Evolutionary conservation across 345 rosid genomes (phyloP), one percentile per base, ranked within the genome.

Genomic region (Brassica juncea): DNA sequence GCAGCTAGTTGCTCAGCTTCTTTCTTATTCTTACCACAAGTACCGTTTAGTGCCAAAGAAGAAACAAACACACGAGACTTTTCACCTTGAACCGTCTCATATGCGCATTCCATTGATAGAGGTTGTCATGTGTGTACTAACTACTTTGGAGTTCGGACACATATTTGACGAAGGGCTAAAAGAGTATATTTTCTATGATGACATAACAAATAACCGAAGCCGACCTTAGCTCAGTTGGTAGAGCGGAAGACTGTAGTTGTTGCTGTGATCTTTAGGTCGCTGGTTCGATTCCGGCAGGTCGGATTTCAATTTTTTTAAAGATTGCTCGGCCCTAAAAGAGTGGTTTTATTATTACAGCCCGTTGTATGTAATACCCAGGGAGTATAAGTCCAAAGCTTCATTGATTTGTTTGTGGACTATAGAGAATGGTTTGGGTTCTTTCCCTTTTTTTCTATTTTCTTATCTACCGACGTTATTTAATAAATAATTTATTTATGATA

Each of bases 161-260:
- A 23, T 23, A 23, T 23, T 23, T 23, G 25, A 23, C 25, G 25
- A 23, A 23, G 1, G 25, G 25, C 25, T 23, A 1, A 23, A 23
- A 23, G 25, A 23, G 25, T 23, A 23, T 23, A 0, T 23, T 23
- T 23, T 0, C 25, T 23, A 23, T 23, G 25, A 23, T 23, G 25
- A 23, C 1, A 23, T 23, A 23, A 1, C 25, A 23, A 16, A 49
- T 5, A 14, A 0, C 0, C 31, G 30, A 1, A 0, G 7, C 92
- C 93, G 94, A 88, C 91, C 89, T 92, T 92, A 89, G 95, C 94
- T 90, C 92, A 91, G 97, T 87, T 91, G 94, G 92, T 44, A 92
- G 94, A 87, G 96, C 94, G 93, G 97, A 89, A 93, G 97, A 87
- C 94, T 87, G 94, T 91, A 93, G 94, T 79, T 0, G 66, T 25